Evolutionary conservation across 768 basidiomycete genomes (phyloP).

Genomic region (Leccinum variicolor): DNA sequence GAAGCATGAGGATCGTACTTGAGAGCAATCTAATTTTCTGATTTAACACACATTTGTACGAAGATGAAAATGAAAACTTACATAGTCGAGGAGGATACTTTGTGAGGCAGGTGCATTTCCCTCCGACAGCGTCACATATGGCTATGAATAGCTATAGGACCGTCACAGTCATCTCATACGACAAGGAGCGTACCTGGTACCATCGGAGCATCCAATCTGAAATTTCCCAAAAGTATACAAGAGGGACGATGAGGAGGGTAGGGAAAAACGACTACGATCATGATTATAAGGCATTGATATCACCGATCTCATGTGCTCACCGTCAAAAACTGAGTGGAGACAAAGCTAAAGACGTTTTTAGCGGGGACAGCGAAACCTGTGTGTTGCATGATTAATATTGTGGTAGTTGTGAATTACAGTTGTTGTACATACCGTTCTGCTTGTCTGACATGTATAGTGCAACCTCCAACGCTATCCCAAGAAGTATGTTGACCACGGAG

Average conservation of each 20-base stretch:
- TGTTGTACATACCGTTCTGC: constrained; percentile 12
- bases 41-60: background rate
- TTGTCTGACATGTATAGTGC: constrained; percentile 15
- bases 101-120: constrained; percentile 54
- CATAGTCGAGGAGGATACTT: constrained; percentile 66
- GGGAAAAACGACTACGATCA: constrained; percentile 55
- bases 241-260: constrained; percentile 46
- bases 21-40: constrained; percentile 35
- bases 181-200: constrained; percentile 48
- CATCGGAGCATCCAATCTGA: constrained; percentile 53
- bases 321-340: constrained; percentile 45
- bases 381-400: background rate
- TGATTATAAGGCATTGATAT: background rate
- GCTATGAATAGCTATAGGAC: constrained; percentile 37
- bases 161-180: background rate
- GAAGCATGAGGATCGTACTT: constrained; percentile 32
- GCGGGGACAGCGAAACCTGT: constrained; percentile 53
- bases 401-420: background rate
- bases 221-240: constrained; percentile 46
- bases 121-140: constrained; percentile 55
- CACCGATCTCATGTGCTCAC: constrained; percentile 29
- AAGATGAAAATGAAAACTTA: constrained; percentile 27
- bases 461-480: constrained; percentile 15
- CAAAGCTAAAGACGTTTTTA: constrained; percentile 46
- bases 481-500: constrained; percentile 41